Base-by-base conservation (phyloP, 2,329 filamentous ascomycete species). In the Plectosphaerella cucumerina region DNA sequence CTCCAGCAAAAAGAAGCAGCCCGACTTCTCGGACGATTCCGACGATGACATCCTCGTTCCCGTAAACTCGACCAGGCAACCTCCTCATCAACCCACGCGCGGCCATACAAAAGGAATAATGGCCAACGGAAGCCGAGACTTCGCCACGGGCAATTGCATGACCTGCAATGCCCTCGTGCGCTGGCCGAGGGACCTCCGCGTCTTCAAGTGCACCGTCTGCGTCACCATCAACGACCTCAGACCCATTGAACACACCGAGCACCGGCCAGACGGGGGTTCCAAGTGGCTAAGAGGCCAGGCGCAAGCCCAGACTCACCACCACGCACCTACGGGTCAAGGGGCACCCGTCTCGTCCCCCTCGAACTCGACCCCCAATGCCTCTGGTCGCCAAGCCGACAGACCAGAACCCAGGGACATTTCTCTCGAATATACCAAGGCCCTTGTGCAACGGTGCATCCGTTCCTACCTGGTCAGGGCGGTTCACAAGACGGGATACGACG, bases 171-270 rank as follows among this genome's bases (percentile, higher is more conserved):
- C 87, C 50, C 81, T 85, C 50, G 86, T 95, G 57, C 80, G 87
- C 51, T 96, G 90, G 86, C 90, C 90, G 2, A 81, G 78, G 55
- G 81, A 86, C 49, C 70, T 91, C 54, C 80, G 80, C 34, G 81
- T 86, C 35, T 96, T 94, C 67, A 81, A 90, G 59, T 96, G 91
- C 67, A 87, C 88, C 41, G 86, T 89, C 50, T 96, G 91, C 66
- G 73, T 89, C 60, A 94, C 88, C 17, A 84, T 96, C 63, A 96
- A 95, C 64, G 90, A 96, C 64, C 68, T 96, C 44, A 49, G 42
- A 31, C 47, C 48, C 6, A 51, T 53, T 21, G 35, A 48, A 6
- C 47, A 50, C 8, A 48, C 44, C 41, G 37, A 26, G n/a, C 41
- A 48, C 39, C 50, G 49, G 37, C 18, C 49, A 31, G 52, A 49